Evolutionary conservation across 805 yeast genomes (phyloP).

Genomic region (Blastobotrys americana): DNA sequence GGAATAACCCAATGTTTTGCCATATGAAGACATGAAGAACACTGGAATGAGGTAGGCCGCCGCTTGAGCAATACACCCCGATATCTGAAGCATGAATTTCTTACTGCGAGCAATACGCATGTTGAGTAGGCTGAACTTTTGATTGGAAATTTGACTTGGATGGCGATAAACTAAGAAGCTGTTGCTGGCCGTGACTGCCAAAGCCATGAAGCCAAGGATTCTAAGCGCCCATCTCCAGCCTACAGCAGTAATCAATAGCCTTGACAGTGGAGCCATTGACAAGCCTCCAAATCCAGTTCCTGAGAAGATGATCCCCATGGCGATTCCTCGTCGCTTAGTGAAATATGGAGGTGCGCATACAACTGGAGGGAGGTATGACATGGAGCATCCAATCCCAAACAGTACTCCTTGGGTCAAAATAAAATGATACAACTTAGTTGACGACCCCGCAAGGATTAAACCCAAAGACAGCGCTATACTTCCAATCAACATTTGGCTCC

Average conservation of each 20-base stretch:
- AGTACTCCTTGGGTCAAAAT: slow-evolving; percentile 17
- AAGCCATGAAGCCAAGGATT: slow-evolving; percentile 13
- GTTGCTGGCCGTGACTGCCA: slow-evolving; percentile 9
- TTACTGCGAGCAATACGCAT: slow-evolving; percentile 8
- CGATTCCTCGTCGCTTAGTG: slow-evolving; percentile 19
- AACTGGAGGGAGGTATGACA: slow-evolving; percentile 19
- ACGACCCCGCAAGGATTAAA: slow-evolving; percentile 11
- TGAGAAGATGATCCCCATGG: slow-evolving; percentile 21
- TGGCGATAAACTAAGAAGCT: slow-evolving; percentile 12
- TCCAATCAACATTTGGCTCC: slow-evolving; percentile 13
- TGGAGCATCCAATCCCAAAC: slow-evolving; percentile 16
- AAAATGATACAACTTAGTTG: slow-evolving; percentile 15
- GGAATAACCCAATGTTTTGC: slow-evolving; percentile 15
- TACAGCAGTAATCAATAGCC: slow-evolving; percentile 9
- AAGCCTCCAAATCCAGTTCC: slow-evolving; percentile 24
- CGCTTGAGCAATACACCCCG: slow-evolving; percentile 14
- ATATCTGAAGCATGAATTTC: slow-evolving; percentile 14
- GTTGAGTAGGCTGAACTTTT: slow-evolving; percentile 4
- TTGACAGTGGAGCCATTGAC: slow-evolving; percentile 16
- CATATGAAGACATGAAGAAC: slow-evolving; percentile 19
- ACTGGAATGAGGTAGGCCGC: slow-evolving; percentile 19
- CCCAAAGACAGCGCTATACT: slow-evolving; percentile 12
- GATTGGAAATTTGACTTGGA: not conserved
- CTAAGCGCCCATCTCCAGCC: slow-evolving; percentile 19
- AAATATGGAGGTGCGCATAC: slow-evolving; percentile 21